Evolutionary conservation across 768 basidiomycete species (phyloP).

Genomic region (Trametes gibbosa): DNA sequence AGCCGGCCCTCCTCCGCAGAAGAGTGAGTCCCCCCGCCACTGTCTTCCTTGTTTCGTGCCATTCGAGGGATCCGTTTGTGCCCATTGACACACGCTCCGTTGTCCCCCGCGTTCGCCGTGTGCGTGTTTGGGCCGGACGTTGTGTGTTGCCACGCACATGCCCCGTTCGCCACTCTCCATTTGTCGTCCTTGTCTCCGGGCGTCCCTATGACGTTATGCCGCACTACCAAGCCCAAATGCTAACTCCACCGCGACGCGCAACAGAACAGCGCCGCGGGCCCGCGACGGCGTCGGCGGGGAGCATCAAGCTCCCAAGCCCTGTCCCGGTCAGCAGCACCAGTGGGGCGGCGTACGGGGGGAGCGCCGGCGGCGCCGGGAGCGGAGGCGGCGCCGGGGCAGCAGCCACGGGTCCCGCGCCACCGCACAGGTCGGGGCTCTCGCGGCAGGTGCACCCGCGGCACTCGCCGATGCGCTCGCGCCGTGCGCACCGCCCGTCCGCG

Average conservation of each 20-base stretch:
- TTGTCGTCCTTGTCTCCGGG: neutral
- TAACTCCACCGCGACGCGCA: conserved; percentile 13
- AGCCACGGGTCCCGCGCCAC: no score
- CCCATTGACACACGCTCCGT: neutral
- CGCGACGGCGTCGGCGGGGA: conserved; percentile 23
- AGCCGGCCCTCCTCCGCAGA: conserved; percentile 19
- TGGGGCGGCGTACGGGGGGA: conserved; percentile 12
- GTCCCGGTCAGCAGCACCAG: conserved; percentile 27
- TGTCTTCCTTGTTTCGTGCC: neutral
- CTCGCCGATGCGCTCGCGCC: conserved; percentile 26
- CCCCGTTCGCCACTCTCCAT: neutral
- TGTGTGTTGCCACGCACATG: neutral
- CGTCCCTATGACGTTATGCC: neutral
- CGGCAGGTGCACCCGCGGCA: conserved; percentile 27
- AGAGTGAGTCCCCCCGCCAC: conserved; percentile 9
- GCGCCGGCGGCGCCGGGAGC: conserved; percentile 1
- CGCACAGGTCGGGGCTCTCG: conserved; percentile 29
- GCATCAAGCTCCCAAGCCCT: conserved; percentile 36
- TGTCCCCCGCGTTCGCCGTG: neutral
- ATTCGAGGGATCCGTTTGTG: neutral
- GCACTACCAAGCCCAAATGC: neutral
- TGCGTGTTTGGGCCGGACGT: neutral
- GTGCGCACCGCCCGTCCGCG: conserved; percentile 19
- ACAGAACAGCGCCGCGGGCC: conserved; percentile 13
- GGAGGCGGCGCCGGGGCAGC: no score